Percentiles rank a stretch among this genome's conserved stretches.
phyloP scores from a whole-genome alignment of 1,284 basidiomycete genomes.

The Cutaneotrichosporon daszewskae region DNA sequence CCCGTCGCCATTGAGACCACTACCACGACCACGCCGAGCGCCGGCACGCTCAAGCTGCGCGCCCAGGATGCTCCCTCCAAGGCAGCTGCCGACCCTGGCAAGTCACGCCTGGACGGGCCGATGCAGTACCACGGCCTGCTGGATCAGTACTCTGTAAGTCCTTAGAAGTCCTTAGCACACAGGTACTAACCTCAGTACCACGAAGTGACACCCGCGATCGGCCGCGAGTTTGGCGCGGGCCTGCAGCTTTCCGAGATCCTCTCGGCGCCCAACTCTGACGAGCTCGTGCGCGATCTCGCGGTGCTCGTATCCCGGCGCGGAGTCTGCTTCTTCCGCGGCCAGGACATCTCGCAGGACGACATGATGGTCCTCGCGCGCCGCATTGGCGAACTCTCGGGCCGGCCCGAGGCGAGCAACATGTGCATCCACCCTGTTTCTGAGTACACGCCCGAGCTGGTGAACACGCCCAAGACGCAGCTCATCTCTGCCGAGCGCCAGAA shows the following conservation, averaged over 20 bases:
- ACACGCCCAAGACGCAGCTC: constrained; percentile 15
- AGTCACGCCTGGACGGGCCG: constrained; percentile 1
- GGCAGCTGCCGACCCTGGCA: constrained; percentile 2
- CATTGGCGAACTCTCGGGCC: constrained; percentile 53
- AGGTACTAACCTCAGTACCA: constrained; percentile 1
- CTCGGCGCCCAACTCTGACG: constrained; percentile 6
- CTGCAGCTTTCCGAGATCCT: constrained; percentile 10
- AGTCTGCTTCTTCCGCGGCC: constrained; percentile 53
- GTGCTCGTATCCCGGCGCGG: constrained; percentile 56
- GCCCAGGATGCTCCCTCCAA: background rate
- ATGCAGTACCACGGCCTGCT: constrained; percentile 3
- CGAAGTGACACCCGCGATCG: constrained; percentile 9
- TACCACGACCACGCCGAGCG: background rate
- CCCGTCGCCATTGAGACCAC: background rate
- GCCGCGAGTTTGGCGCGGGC: constrained; percentile 8
- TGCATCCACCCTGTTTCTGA: constrained; percentile 31
- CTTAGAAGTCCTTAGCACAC: background rate
- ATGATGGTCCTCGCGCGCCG: constrained; percentile 28
- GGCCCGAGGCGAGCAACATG: constrained; percentile 46
- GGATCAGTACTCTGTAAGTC: background rate
- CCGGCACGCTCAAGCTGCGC: constrained; percentile 1
- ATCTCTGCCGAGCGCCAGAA: constrained; percentile 23
- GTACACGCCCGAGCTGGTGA: constrained; percentile 14
- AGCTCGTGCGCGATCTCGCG: constrained; percentile 49
- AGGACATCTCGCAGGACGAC: constrained; percentile 29